A percentile compares a stretch with the other conserved stretches of the same genome.
Evolutionary conservation across 2,329 filamentous ascomycete genomes (phyloP).

Genomic region (Celoporthe dispersa): DNA sequence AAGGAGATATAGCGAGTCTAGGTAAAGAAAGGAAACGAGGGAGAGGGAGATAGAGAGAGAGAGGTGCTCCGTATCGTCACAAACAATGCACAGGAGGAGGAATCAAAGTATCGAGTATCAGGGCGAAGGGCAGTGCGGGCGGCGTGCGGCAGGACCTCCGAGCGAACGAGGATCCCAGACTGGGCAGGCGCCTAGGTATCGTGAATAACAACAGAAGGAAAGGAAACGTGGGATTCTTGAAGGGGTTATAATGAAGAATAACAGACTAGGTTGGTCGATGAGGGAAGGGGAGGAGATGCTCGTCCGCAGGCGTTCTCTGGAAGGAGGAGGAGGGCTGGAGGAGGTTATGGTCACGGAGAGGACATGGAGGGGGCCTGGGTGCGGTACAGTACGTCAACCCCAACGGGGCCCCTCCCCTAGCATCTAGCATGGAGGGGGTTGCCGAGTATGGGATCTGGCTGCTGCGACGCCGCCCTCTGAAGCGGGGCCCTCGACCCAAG

Average conservation of each 20-base stretch:
- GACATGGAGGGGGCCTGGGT: neutral
- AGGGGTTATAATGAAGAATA: constrained; percentile 17
- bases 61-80: constrained; percentile 1
- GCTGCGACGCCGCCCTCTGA: neutral
- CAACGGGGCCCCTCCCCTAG: constrained; percentile 4
- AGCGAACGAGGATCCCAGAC: constrained; percentile 19
- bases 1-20: constrained; percentile 5
- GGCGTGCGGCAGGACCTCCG: constrained; percentile 18
- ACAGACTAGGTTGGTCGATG: constrained; percentile 21
- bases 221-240: constrained; percentile 18
- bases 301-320: neutral
- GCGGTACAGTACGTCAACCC: constrained; percentile 17
- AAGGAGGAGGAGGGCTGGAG: too few relatives aligned
- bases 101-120: constrained; percentile 11
- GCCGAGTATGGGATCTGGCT: constrained; percentile 6
- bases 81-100: constrained; percentile 12
- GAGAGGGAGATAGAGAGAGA: neutral
- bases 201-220: constrained; percentile 12
- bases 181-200: constrained; percentile 19
- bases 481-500: neutral
- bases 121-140: neutral
- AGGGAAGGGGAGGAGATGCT: neutral
- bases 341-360: neutral
- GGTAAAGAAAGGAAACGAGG: neutral
- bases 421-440: constrained; percentile 13